Percentiles rank a stretch among this genome's conserved stretches.
Evolutionary conservation across 352 stramenopile genomes (phyloP).

Genomic region (Globisporangium viniferum): DNA sequence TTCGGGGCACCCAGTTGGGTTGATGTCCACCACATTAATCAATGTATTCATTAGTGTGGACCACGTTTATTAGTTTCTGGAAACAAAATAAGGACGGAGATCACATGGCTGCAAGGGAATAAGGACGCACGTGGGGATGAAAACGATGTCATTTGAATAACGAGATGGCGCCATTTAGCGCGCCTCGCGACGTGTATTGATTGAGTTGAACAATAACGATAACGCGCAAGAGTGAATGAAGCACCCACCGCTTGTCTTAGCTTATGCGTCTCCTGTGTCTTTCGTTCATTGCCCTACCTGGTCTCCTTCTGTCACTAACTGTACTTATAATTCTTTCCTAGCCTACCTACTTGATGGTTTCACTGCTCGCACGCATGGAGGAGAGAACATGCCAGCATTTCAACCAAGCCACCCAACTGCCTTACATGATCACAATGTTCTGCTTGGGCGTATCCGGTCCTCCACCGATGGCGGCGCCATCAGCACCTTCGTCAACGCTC

Average conservation of each 20-base stretch:
- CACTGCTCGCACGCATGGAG: background rate
- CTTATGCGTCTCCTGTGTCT: background rate
- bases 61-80: background rate
- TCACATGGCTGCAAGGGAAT: background rate
- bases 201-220: background rate
- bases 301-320: background rate
- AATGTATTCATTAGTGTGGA: background rate
- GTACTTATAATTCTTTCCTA: constrained; percentile 11
- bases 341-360: constrained; percentile 3
- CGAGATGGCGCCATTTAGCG: background rate
- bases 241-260: background rate
- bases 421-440: constrained; percentile 80
- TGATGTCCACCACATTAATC: background rate
- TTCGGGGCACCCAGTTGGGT: background rate
- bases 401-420: background rate
- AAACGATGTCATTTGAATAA: background rate
- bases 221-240: background rate
- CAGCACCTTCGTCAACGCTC: constrained; percentile 31
- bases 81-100: background rate
- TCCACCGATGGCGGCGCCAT: constrained; percentile 22
- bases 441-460: constrained; percentile 64
- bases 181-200: background rate
- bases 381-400: background rate
- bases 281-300: background rate
- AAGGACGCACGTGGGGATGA: background rate